Percentiles rank a stretch among this genome's conserved stretches.
These are phyloP conservation scores for Punica granatum DNA, from an alignment of 345 rosid genomes.

Conservation along the genomic window DNA sequence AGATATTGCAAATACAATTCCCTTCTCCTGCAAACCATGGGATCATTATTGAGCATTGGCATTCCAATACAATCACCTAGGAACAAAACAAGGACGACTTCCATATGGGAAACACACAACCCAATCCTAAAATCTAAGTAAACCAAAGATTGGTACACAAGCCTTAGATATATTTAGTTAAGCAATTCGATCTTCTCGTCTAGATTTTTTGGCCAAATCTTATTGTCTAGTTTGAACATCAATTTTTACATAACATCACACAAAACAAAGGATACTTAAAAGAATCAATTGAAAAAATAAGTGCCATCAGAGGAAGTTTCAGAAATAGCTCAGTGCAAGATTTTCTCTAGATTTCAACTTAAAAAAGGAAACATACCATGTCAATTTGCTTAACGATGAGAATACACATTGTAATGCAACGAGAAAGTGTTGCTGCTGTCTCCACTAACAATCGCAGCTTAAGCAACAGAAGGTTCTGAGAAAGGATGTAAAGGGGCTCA, in stretches of 20 bases:
- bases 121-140: not conserved
- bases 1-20: slow-evolving; percentile 55
- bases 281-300: not conserved
- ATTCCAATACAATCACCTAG: not conserved
- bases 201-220: too few relatives aligned
- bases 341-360: not conserved
- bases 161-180: not conserved
- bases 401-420: slow-evolving; percentile 64
- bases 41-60: not conserved
- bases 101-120: not conserved
- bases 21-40: slow-evolving; percentile 49
- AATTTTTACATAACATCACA: not conserved
- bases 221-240: not conserved
- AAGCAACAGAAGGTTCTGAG: slow-evolving; percentile 74
- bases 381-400: slow-evolving; percentile 49
- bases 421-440: slow-evolving; percentile 66
- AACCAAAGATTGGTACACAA: not conserved
- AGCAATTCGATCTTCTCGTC: too few relatives aligned
- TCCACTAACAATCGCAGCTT: slow-evolving; percentile 69
- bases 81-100: slow-evolving; percentile 3
- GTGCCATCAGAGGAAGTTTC: not conserved
- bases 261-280: not conserved
- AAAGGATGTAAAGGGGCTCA: slow-evolving; percentile 82
- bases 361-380: slow-evolving; percentile 41
- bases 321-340: not conserved